A percentile compares a stretch with the other conserved stretches of the same genome.
phyloP scores from a whole-genome alignment of 2,329 filamentous ascomycete species.

The Sclerotinia borealis region DNA sequence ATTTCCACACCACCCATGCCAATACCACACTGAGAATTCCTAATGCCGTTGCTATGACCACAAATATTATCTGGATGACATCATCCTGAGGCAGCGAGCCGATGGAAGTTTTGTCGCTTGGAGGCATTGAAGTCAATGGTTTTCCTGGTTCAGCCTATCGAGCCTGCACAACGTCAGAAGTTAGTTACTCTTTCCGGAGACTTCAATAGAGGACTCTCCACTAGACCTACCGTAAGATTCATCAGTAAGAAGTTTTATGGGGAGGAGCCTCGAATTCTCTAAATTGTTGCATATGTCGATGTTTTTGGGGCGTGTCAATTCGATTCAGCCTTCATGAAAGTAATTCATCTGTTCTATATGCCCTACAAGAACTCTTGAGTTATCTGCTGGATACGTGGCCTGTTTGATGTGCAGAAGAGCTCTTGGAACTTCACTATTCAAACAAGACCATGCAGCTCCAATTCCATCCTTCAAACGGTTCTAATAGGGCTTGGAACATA shows the following conservation, averaged over 20 bases:
- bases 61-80: not conserved
- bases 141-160: not conserved
- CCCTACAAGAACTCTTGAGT: too few relatives aligned
- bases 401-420: not conserved
- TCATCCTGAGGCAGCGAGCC: not conserved
- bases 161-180: not conserved
- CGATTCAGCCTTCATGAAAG: not conserved
- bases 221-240: not conserved
- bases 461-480: not conserved
- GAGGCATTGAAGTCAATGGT: not conserved
- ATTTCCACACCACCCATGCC: not conserved
- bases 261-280: not conserved
- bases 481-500: not conserved
- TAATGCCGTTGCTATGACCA: not conserved
- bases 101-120: not conserved
- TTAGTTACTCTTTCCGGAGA: not conserved
- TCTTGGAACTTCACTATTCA: not conserved
- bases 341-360: not conserved
- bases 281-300: not conserved
- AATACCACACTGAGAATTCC: not conserved
- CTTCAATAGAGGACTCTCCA: not conserved
- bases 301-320: not conserved
- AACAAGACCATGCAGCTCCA: not conserved
- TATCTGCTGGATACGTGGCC: not conserved
- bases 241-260: not conserved